Evolutionary conservation across 2,329 filamentous ascomycete genomes (phyloP).

Genomic region (Nemania abortiva): DNA sequence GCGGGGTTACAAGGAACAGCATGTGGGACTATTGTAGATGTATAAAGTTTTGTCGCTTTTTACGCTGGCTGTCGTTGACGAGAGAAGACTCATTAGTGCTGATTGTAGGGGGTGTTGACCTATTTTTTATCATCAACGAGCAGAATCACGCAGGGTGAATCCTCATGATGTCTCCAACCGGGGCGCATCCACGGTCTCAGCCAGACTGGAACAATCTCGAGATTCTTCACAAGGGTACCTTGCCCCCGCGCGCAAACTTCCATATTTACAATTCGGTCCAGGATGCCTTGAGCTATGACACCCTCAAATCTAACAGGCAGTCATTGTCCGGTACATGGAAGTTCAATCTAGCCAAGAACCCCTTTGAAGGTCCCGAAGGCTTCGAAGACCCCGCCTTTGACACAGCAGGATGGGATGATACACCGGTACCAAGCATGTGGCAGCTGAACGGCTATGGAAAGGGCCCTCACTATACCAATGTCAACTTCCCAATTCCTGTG

Average conservation of each 20-base stretch:
- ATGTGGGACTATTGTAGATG: conserved; percentile 9
- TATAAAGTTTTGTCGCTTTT: neutral
- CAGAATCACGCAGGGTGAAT: neutral
- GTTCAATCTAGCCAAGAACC: conserved; percentile 58
- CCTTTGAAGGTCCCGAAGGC: conserved; percentile 53
- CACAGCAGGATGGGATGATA: conserved; percentile 60
- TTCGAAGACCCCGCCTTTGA: conserved; percentile 50
- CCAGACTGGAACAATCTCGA: conserved; percentile 72
- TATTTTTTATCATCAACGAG: neutral
- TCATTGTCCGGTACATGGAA: conserved; percentile 63
- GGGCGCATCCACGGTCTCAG: conserved; percentile 32
- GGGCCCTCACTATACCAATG: conserved; percentile 75
- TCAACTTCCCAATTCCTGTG: conserved; percentile 74
- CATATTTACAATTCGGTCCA: conserved; percentile 61
- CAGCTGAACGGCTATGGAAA: conserved; percentile 75
- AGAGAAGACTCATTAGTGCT: neutral
- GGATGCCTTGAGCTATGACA: conserved; percentile 61
- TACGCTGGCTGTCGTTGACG: neutral
- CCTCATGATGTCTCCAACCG: conserved; percentile 32
- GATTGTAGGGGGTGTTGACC: neutral
- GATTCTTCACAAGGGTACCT: conserved; percentile 67
- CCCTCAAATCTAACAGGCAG: conserved; percentile 52
- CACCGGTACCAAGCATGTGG: conserved; percentile 77
- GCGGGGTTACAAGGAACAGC: conserved; percentile 9
- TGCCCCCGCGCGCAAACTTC: conserved; percentile 68